Conservation (phyloP, 164 flowering plant species). For the Chloranthus sessilifolius region DNA sequence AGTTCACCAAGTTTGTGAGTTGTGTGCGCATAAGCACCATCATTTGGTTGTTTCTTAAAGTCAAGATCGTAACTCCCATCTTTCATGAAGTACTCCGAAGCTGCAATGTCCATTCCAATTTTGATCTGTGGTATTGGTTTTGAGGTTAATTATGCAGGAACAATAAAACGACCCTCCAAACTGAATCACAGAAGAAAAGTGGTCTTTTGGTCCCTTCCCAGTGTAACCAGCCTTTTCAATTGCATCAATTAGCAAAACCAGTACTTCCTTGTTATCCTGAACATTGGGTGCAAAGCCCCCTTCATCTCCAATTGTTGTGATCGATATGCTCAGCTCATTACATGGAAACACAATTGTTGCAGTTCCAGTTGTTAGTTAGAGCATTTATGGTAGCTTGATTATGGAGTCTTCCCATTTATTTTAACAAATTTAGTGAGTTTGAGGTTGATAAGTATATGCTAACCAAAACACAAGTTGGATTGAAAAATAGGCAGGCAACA, state of each 20-base stretch:
- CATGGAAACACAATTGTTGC: no score
- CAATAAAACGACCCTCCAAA: no score
- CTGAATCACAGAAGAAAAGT: no score
- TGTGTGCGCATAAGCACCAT: slow-evolving; percentile 71
- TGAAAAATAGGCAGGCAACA: no score
- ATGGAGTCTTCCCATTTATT: no score
- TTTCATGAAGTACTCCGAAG: slow-evolving; percentile 82
- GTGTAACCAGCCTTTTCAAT: slow-evolving; percentile 97
- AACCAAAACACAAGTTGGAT: no score
- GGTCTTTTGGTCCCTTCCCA: slow-evolving; percentile 62
- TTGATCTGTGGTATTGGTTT: slow-evolving; percentile 58
- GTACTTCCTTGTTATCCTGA: slow-evolving; percentile 94
- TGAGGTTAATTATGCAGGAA: slow-evolving; percentile 1
- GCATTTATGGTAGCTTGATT: no score
- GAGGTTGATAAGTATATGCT: no score
- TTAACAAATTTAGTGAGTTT: no score
- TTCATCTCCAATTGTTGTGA: slow-evolving; percentile 98
- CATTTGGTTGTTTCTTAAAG: slow-evolving; percentile 95
- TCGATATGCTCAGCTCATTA: no score
- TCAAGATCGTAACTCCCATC: slow-evolving; percentile 79
- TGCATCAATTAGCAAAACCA: slow-evolving; percentile 83
- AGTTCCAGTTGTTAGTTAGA: no score
- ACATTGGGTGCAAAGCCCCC: slow-evolving; percentile 99
- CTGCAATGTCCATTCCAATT: slow-evolving; percentile 99
- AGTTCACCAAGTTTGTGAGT: slow-evolving; percentile 69